Percentiles rank a stretch among this genome's conserved stretches.
Evolutionary conservation across 1,284 basidiomycete genomes (phyloP).

Genomic region (Pterulicium gracile): DNA sequence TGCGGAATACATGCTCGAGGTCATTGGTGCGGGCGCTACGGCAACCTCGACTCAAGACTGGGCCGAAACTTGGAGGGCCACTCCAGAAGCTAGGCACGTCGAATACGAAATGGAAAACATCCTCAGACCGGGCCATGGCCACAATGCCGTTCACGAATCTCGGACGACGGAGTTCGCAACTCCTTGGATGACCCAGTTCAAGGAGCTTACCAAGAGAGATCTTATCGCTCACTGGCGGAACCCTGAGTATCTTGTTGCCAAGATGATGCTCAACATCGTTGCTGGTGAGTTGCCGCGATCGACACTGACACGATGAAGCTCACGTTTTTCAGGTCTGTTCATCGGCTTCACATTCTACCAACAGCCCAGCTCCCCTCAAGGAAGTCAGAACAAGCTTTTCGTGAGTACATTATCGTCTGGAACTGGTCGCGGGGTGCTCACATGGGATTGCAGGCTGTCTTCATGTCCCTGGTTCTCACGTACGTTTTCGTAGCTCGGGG

Average conservation of each 20-base stretch:
- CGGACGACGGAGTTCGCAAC: conserved; percentile 34
- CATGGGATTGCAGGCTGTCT: conserved; percentile 23
- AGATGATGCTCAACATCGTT: conserved; percentile 43
- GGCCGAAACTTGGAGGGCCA: conserved; percentile 32
- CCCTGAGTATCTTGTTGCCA: conserved; percentile 61
- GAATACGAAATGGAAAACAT: conserved; percentile 23
- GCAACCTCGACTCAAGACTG: conserved; percentile 28
- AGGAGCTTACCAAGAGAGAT: conserved; percentile 37
- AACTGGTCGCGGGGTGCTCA: not conserved
- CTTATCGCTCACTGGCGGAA: conserved; percentile 48
- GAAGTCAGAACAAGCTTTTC: conserved; percentile 70
- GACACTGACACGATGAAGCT: too few species aligned
- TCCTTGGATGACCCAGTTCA: conserved; percentile 33
- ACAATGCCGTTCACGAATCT: conserved; percentile 22
- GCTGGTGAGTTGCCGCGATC: conserved; percentile 46
- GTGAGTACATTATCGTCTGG: conserved; percentile 16
- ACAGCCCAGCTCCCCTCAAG: conserved; percentile 35
- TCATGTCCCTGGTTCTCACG: conserved; percentile 34
- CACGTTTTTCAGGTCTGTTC: conserved; percentile 55
- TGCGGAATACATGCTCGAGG: conserved; percentile 16
- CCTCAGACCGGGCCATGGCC: conserved; percentile 25
- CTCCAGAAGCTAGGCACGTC: conserved; percentile 18
- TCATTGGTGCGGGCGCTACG: conserved; percentile 30
- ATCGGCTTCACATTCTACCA: conserved; percentile 10
- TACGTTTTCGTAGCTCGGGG: not conserved